Conservation (phyloP, 352 stramenopile genomes). For the Phytophthora ohioensis region DNA sequence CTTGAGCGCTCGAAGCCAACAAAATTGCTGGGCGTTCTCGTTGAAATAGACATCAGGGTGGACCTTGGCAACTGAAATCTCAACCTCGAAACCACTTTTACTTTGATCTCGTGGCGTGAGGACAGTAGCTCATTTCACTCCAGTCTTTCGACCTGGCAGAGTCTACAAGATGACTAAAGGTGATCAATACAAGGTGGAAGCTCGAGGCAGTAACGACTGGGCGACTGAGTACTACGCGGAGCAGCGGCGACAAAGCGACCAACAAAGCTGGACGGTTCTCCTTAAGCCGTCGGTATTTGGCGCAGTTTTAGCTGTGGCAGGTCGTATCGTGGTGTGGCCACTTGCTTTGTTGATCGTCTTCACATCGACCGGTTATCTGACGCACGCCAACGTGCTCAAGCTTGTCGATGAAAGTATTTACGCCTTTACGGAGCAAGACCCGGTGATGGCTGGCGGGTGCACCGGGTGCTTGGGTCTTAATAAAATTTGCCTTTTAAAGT, state of each 20-base stretch:
- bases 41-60: background rate
- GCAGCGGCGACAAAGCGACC: conserved; percentile 14
- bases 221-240: conserved; percentile 28
- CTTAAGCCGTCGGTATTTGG: conserved; percentile 33
- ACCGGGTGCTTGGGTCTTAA: conserved; percentile 25
- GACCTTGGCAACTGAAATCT: background rate
- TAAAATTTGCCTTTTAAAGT: conserved; percentile 35
- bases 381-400: conserved; percentile 25
- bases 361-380: conserved; percentile 27
- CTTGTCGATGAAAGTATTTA: conserved; percentile 38
- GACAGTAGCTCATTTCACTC: no score
- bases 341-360: conserved; percentile 27
- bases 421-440: conserved; percentile 36
- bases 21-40: no score
- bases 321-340: conserved; percentile 36
- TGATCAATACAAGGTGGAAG: conserved; percentile 31
- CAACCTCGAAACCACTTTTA: background rate
- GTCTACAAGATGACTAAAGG: conserved; percentile 19
- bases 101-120: no score
- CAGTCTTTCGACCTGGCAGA: background rate
- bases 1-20: no score
- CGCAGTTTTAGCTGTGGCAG: conserved; percentile 25
- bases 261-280: conserved; percentile 22
- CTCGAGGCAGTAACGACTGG: conserved; percentile 13
- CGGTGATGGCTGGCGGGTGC: conserved; percentile 35